Conservation (phyloP, 805 yeast species). For the Candida maltosa region DNA sequence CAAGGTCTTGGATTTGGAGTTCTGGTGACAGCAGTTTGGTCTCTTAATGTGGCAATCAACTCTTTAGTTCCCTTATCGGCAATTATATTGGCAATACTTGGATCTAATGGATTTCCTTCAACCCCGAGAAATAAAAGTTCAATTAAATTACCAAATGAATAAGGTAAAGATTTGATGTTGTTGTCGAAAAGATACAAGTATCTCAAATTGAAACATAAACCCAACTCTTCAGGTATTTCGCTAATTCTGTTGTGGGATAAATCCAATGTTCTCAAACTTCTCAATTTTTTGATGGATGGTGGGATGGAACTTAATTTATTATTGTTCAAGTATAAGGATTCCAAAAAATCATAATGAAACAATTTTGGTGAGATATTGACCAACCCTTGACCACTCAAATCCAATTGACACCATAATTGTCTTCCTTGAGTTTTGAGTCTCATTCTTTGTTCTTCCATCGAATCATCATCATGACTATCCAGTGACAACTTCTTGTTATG, state of each 20-base stretch:
- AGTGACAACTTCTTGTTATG: slow-evolving; percentile 40
- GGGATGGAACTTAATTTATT: slow-evolving; percentile 75
- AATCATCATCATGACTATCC: slow-evolving; percentile 49
- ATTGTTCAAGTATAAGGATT: slow-evolving; percentile 82
- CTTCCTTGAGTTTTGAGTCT: slow-evolving; percentile 57
- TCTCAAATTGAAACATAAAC: slow-evolving; percentile 74
- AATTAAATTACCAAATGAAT: slow-evolving; percentile 79
- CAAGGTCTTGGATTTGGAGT: slow-evolving; percentile 78
- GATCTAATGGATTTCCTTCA: slow-evolving; percentile 87
- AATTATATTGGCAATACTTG: slow-evolving; percentile 58
- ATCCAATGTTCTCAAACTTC: slow-evolving; percentile 77
- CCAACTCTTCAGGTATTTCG: slow-evolving; percentile 80
- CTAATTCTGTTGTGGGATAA: slow-evolving; percentile 72
- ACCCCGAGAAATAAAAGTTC: slow-evolving; percentile 85
- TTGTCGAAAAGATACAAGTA: slow-evolving; percentile 88
- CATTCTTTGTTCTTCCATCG: slow-evolving; percentile 57
- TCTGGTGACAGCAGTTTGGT: slow-evolving; percentile 65
- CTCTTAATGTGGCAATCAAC: slow-evolving; percentile 76
- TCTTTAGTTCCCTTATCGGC: slow-evolving; percentile 85
- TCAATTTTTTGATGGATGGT: slow-evolving; percentile 59
- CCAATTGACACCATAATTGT: slow-evolving; percentile 93
- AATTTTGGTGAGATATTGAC: slow-evolving; percentile 66
- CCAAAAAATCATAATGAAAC: slow-evolving; percentile 79
- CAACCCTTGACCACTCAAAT: slow-evolving; percentile 86
- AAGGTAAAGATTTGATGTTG: slow-evolving; percentile 69